Evolutionary conservation across 2,329 filamentous ascomycete genomes (phyloP), one percentile per base, ranked within the genome.

Genomic region (Microdochium trichocladiopsis): DNA sequence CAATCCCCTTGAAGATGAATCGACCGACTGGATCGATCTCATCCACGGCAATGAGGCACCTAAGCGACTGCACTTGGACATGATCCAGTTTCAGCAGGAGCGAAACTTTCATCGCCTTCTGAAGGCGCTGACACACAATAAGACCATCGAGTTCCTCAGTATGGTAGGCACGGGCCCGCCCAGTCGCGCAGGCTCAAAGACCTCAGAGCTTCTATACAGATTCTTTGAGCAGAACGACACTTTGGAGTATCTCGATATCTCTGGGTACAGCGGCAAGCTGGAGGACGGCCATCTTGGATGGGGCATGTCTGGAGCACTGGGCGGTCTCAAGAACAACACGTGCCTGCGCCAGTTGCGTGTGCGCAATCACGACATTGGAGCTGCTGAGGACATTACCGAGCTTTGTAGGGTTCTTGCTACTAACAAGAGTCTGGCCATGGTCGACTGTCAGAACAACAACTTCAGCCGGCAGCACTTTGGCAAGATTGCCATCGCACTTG

Each of bases 61-160:
- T 1, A 74, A 69, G 55, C 74, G 71, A 23, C 64, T 82, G 22
- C 75, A 77, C 56, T 63, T 81, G 55, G 75, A 80, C 56, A 81
- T 82, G 78, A 67, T 81, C n/a, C 77, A 82, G 55, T 81, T 82
- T 57, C 67, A 69, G 21, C 64, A 74, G 37, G 79, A 82, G 59
- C 61, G 62, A 10, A 79, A 72, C 58, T 83, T 78, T 57, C 70
- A 78, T 51, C 71, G 71, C 51, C 69, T 83, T 4, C 63, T 82
- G 54, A 67, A 64, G 16, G 76, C 78, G 2, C 64, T 83, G 49
- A 71, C 78, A 0, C 59, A 69, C n/a, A 79, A 78, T 54, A 71
- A 66, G 12, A 72, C 74, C 4, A 75, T 83, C 47, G 65, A 74
- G 41, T 75, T 77, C 47, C 67, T 83, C 33, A 82, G 74, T 54